Evolutionary conservation across 495 filamentous ascomycete species (phyloP), one percentile per base, ranked within the genome.

Genomic region (Cercophora newfieldiana): DNA sequence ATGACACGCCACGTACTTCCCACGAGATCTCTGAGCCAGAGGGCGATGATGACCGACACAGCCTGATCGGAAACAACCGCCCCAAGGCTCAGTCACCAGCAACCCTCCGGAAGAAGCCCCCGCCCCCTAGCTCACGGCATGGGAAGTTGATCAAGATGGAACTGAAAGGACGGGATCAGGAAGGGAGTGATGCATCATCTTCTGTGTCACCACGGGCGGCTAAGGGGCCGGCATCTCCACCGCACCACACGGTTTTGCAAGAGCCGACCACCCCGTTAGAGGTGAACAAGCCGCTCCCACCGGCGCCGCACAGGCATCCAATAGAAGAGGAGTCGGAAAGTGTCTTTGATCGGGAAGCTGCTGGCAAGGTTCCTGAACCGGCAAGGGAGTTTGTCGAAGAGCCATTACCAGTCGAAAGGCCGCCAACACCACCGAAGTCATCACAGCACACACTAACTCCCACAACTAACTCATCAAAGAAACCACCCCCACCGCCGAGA

Each of bases 41-140:
- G 61, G 77, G 76, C 37, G 73, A 76, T 21, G 80, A 77, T 44
- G 78, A 79, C 19, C 77, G 66, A 37, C 73, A 65, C 67, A 65
- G 69, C 33, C 29, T 75, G 18, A 47, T 74, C 18, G 59, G 29
- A 58, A 59, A 3, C 1, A 16, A 66, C 1, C 69, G 29, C 61
- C 72, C 72, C 66, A 81, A 80, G 68, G 80, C 80, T 64, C 80
- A 82, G 18, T 83, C 74, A 6, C 71, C 72, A 10, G 44, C 69
- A 21, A 72, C 74, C 2, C 30, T 64, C 18, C 69, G 73, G 59
- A 78, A 78, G 69, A 79, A 79, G 61, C 79, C 78, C 29, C 86
- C 86, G 18, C 83, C 86, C 25, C 88, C 89, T 1, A 88, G 78
- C 69, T 88, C 82, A 48, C 84, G 88, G 62, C 89, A 90, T 76